phyloP scores from a whole-genome alignment of 164 flowering plant genomes.

The Annona squamosa region DNA sequence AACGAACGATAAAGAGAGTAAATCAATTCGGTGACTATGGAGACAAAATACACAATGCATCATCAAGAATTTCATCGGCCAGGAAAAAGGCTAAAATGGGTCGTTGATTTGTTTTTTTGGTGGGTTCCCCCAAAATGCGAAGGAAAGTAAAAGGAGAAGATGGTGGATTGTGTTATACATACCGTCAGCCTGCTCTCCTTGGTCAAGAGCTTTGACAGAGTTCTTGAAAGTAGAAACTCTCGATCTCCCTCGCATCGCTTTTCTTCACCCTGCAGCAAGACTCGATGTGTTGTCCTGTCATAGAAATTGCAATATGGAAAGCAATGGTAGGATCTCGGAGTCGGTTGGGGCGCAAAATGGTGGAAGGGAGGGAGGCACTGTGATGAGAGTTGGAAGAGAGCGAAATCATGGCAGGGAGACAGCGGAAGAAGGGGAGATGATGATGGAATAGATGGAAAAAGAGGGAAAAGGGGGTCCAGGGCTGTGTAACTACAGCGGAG shows the following conservation, averaged over 20 bases:
- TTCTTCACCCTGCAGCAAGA: slow-evolving; percentile 75
- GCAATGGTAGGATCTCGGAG: too few relatives aligned
- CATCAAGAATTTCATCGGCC: not conserved
- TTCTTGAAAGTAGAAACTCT: slow-evolving; percentile 74
- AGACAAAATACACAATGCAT: not conserved
- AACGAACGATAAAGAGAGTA: too few relatives aligned
- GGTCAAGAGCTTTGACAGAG: slow-evolving; percentile 77
- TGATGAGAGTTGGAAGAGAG: too few relatives aligned
- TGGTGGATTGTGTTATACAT: not conserved
- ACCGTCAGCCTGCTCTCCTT: slow-evolving; percentile 97
- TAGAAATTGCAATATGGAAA: not conserved
- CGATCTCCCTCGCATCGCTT: slow-evolving; percentile 92
- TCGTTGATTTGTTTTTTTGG: too few relatives aligned
- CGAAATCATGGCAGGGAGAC: too few relatives aligned
- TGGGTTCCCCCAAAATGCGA: not conserved
- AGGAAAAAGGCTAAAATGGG: too few relatives aligned
- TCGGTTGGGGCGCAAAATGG: too few relatives aligned
- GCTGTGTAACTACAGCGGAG: too few relatives aligned
- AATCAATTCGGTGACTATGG: not conserved
- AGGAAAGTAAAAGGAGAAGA: not conserved
- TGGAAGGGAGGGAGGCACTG: too few relatives aligned
- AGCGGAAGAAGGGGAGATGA: too few relatives aligned
- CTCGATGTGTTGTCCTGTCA: slow-evolving; percentile 80
- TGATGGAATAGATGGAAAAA: too few relatives aligned
- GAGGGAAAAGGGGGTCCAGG: too few relatives aligned